Evolutionary conservation across 1,139 yeast genomes (phyloP).

Genomic region (Scheffersomyces quercinus): DNA sequence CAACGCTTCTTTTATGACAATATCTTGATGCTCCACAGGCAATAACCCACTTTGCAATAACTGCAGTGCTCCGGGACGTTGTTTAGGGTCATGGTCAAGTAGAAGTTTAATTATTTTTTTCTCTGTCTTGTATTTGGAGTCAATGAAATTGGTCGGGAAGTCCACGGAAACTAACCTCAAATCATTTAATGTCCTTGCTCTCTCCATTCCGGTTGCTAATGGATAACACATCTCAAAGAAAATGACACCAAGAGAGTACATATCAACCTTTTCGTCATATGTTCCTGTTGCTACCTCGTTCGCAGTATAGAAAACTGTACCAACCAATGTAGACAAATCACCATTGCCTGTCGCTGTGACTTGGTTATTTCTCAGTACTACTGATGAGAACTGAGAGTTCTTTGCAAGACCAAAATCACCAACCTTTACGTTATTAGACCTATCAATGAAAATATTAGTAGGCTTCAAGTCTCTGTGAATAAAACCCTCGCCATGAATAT

Average conservation of each 20-base stretch:
- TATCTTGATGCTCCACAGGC: conserved; percentile 89
- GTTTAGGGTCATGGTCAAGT: conserved; percentile 73
- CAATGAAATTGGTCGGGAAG: conserved; percentile 67
- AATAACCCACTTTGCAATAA: conserved; percentile 77
- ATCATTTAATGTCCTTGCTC: conserved; percentile 67
- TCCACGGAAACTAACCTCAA: conserved; percentile 58
- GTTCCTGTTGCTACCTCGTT: conserved; percentile 78
- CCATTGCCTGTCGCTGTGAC: conserved; percentile 47
- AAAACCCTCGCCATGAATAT: conserved; percentile 91
- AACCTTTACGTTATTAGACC: conserved; percentile 81
- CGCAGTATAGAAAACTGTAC: conserved; percentile 92
- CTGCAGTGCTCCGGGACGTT: conserved; percentile 75
- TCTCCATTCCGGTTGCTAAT: conserved; percentile 87
- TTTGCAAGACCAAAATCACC: conserved; percentile 98
- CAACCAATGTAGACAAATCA: conserved; percentile 87
- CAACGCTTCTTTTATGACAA: conserved; percentile 83
- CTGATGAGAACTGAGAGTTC: conserved; percentile 54
- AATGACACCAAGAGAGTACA: conserved; percentile 92
- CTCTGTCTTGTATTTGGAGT: conserved; percentile 53
- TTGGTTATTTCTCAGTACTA: conserved; percentile 42
- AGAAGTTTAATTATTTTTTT: conserved; percentile 63
- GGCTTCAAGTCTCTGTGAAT: conserved; percentile 96
- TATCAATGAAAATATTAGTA: conserved; percentile 91
- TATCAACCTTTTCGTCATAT: conserved; percentile 90
- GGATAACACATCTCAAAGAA: conserved; percentile 93